These are phyloP conservation scores for Diaporthe velutina DNA, from an alignment of 2,329 filamentous ascomycete genomes.

Conservation along the genomic window DNA sequence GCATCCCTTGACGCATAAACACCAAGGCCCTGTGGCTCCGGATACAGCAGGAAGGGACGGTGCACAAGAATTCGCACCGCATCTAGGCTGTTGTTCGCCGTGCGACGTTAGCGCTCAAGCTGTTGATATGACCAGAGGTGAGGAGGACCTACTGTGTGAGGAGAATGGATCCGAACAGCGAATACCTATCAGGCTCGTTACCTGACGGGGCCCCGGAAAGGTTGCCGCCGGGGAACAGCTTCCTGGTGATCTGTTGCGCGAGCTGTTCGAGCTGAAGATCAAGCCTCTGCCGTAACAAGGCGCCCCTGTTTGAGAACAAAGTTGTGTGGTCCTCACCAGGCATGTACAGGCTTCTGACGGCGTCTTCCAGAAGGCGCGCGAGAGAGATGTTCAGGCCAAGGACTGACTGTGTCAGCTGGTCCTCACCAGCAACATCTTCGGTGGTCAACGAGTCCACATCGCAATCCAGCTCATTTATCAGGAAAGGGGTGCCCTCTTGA, in stretches of 20 bases:
- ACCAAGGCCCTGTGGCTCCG: not conserved
- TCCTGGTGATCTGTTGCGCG: not conserved
- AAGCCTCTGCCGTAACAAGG: not conserved
- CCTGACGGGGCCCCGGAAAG: not conserved
- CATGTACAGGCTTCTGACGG: not conserved
- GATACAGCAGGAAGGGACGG: not conserved
- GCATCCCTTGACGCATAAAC: not conserved
- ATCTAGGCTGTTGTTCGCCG: not conserved
- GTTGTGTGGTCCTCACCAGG: constrained; percentile 2
- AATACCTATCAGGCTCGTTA: not conserved
- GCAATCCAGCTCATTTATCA: not conserved
- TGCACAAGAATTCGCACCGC: not conserved
- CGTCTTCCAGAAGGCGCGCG: not conserved
- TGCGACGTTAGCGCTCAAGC: not conserved
- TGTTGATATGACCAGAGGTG: not conserved
- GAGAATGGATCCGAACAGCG: not conserved
- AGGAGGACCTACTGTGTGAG: not conserved
- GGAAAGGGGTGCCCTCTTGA: constrained; percentile 9
- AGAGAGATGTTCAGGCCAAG: not conserved
- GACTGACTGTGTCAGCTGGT: constrained; percentile 2
- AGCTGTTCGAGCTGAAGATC: constrained; percentile 3
- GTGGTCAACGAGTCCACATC: not conserved
- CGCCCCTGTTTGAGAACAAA: not conserved
- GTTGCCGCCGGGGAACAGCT: not conserved
- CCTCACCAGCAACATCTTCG: not conserved